Evolutionary conservation across 1,139 yeast species (phyloP).

Genomic region (Kurtzmaniella quercitrusa): DNA sequence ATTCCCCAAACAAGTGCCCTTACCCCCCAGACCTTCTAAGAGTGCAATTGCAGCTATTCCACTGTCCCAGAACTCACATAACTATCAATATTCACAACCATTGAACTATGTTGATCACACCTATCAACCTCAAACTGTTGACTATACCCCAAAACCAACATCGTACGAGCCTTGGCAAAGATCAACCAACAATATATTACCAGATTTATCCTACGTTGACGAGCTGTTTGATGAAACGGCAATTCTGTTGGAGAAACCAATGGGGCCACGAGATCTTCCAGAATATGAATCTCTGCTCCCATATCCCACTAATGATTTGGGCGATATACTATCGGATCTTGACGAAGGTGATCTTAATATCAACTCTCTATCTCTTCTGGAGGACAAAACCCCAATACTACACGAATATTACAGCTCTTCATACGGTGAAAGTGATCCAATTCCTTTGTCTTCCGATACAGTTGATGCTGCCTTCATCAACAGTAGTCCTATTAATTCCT

Average conservation of each 20-base stretch:
- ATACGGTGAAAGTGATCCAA: background rate
- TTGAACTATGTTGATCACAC: too few species aligned
- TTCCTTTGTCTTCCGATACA: background rate
- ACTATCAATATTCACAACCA: background rate
- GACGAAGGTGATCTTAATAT: background rate
- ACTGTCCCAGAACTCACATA: background rate
- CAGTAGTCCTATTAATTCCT: background rate
- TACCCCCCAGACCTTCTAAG: background rate
- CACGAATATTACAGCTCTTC: background rate
- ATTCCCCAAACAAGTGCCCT: background rate
- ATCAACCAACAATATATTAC: constrained; percentile 1
- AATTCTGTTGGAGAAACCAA: constrained; percentile 26
- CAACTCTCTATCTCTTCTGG: background rate
- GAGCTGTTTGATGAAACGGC: constrained; percentile 9
- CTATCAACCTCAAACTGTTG: background rate
- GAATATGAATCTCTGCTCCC: constrained; percentile 21
- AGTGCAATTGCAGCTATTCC: too few species aligned
- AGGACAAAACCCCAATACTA: background rate
- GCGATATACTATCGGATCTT: background rate
- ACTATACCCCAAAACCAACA: background rate
- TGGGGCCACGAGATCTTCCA: constrained; percentile 41
- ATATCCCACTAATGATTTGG: background rate
- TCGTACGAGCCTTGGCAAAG: background rate
- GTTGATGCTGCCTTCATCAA: background rate
- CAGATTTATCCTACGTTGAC: constrained; percentile 6